Base-by-base conservation (phyloP, 2,329 filamentous ascomycete genomes). In the Diaporthe vaccinii region DNA sequence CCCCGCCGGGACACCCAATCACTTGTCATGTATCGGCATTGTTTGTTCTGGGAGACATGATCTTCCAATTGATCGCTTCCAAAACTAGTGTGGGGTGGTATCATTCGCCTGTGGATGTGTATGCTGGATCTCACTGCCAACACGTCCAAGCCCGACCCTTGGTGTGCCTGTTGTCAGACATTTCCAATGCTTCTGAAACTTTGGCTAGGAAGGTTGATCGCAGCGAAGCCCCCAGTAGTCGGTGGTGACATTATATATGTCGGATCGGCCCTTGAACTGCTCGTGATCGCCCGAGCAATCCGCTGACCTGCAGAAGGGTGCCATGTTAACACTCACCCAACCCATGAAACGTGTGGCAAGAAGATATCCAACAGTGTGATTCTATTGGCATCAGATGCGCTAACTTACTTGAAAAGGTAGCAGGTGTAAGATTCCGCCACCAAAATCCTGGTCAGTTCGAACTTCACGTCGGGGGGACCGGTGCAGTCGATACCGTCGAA, bases 371-470 rank as follows among this genome's bases (percentile, higher is more conserved):
- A 25, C 4, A 15, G 25, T 9, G 7, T 9, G 14, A 31, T 1
- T 0, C 5, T 2, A 7, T 2, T 22, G 12, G 12, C 5, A 57
- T 17, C 3, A 10, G 2, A 10, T 0, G 1, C 6, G 15, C 28
- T 20, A 22, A 25, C 22, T 25, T 34, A 41, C 57, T 41, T 39
- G 22, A 41, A 61, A 9, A 61, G 57, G 34, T 39, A 61, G 34
- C 57, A 41, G 0, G 34, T 41, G 12, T 61, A 61, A 25, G 34
- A 5, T 14, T 61, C 10, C 2, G 0, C 10, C 10, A 25, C 57
- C 9, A 1, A n/a, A 2, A 61, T 61, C 57, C 9, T 39, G 20
- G 20, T 39, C 14, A 34, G 34, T 25, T 4, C 20, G 57, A 61
- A 61, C 2, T 61, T 41, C 1, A 61, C 10, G 12, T 39, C 22